These are phyloP conservation scores for Magnolia sinica DNA, from an alignment of 164 flowering plant species.

Conservation along the genomic window DNA sequence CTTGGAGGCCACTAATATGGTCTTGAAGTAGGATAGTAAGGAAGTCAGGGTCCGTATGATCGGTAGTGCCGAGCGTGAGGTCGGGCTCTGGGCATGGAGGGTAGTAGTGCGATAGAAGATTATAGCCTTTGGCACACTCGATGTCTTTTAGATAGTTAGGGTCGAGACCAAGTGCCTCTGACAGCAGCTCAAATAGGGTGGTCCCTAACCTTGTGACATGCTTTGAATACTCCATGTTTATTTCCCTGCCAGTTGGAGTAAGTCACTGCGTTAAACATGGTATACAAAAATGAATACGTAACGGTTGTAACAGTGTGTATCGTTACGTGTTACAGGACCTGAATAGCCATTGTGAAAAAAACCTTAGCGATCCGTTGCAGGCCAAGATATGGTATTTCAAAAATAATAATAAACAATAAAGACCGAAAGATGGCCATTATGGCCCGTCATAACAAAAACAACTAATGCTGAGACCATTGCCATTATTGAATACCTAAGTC, in stretches of 20 bases:
- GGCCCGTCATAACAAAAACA: too few relatives aligned
- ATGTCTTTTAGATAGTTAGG: conserved; percentile 19
- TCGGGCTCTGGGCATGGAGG: conserved; percentile 36
- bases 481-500: too few relatives aligned
- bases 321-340: too few relatives aligned
- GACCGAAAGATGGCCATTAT: too few relatives aligned
- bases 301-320: too few relatives aligned
- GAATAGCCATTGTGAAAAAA: too few relatives aligned
- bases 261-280: background rate
- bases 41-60: conserved; percentile 32
- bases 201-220: conserved; percentile 16
- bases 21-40: conserved; percentile 33
- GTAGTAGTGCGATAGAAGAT: conserved; percentile 19
- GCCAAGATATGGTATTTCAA: too few relatives aligned
- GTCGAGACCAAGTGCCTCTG: conserved; percentile 36
- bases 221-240: conserved; percentile 15
- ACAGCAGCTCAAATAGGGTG: conserved; percentile 19
- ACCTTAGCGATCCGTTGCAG: too few relatives aligned
- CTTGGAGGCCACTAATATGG: conserved; percentile 30
- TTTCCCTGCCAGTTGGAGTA: conserved; percentile 13
- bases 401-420: too few relatives aligned
- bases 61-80: conserved; percentile 17
- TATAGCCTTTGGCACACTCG: conserved; percentile 18
- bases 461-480: too few relatives aligned
- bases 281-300: too few relatives aligned